These are phyloP conservation scores for Marasmius tenuissimus DNA, from an alignment of 1,284 basidiomycete species.

Conservation along the genomic window DNA sequence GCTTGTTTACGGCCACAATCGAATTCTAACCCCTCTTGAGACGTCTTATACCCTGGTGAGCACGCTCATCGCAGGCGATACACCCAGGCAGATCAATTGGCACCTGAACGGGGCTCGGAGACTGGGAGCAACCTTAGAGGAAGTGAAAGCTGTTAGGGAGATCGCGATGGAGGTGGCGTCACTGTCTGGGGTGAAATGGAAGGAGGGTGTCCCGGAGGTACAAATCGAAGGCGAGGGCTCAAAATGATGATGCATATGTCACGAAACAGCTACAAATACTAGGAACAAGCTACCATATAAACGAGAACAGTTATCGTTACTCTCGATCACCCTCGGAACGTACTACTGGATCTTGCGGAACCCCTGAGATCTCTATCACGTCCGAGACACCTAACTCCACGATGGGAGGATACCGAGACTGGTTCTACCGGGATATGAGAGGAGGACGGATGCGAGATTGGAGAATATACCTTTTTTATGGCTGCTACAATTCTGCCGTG, in stretches of 20 bases:
- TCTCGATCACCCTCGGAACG: no score
- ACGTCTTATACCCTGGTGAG: slow-evolving; percentile 49
- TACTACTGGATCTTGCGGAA: no score
- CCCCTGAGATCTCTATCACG: no score
- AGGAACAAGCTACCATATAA: no score
- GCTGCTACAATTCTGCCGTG: not conserved
- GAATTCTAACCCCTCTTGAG: slow-evolving; percentile 41
- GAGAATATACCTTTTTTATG: not conserved
- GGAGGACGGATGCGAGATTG: no score
- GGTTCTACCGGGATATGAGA: no score
- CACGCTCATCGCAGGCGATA: slow-evolving; percentile 50
- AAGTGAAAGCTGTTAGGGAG: slow-evolving; percentile 38
- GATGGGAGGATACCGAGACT: no score
- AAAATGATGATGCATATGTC: not conserved
- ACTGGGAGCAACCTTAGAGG: slow-evolving; percentile 37
- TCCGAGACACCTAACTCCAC: no score
- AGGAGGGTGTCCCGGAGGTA: slow-evolving; percentile 39
- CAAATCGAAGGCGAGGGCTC: not conserved
- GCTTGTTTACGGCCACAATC: slow-evolving; percentile 42
- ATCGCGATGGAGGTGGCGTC: slow-evolving; percentile 40
- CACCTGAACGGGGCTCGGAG: slow-evolving; percentile 49
- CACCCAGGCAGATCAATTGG: slow-evolving; percentile 55
- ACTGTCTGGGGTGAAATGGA: slow-evolving; percentile 43
- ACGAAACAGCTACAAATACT: no score
- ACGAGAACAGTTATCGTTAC: no score